These are phyloP conservation scores for Diospyros kaki DNA, from an alignment of 148 eudicot genomes.

Conservation along the genomic window DNA sequence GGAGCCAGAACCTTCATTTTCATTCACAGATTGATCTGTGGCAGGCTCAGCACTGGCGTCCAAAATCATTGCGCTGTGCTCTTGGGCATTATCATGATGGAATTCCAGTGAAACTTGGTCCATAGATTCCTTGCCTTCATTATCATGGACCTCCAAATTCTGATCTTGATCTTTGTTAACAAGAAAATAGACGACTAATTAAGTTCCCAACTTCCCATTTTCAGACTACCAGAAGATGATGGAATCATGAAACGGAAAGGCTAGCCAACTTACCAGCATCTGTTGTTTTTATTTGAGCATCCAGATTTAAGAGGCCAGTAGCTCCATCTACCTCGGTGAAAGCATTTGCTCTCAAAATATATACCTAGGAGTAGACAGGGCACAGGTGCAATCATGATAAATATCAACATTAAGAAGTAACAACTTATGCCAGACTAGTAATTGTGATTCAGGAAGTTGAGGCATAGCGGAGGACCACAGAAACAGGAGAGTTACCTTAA, in stretches of 20 bases:
- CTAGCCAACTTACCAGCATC: conserved; percentile 14
- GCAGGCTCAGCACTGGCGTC: not conserved
- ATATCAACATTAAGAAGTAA: not conserved
- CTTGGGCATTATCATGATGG: conserved; percentile 2
- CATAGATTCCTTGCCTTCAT: not conserved
- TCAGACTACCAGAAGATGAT: not conserved
- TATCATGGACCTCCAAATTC: not conserved
- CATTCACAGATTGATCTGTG: conserved; percentile 12
- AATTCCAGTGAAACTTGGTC: not conserved
- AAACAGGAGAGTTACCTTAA: conserved; percentile 39
- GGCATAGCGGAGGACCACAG: too few species aligned
- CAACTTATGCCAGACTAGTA: not conserved
- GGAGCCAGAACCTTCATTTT: conserved; percentile 14
- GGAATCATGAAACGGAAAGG: not conserved
- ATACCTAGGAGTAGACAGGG: conserved; percentile 25
- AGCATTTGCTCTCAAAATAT: conserved; percentile 32
- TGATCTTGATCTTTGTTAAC: conserved; percentile 9
- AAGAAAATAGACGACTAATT: not conserved
- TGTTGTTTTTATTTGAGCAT: conserved; percentile 10
- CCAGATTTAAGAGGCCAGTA: conserved; percentile 27
- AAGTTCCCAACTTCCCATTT: not conserved
- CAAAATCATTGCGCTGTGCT: conserved; percentile 1
- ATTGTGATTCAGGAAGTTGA: too few species aligned
- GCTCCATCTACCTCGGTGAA: conserved; percentile 29
- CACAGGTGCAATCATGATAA: not conserved